phyloP scores from a whole-genome alignment of 768 basidiomycete species.

The Lactarius deliciosus region DNA sequence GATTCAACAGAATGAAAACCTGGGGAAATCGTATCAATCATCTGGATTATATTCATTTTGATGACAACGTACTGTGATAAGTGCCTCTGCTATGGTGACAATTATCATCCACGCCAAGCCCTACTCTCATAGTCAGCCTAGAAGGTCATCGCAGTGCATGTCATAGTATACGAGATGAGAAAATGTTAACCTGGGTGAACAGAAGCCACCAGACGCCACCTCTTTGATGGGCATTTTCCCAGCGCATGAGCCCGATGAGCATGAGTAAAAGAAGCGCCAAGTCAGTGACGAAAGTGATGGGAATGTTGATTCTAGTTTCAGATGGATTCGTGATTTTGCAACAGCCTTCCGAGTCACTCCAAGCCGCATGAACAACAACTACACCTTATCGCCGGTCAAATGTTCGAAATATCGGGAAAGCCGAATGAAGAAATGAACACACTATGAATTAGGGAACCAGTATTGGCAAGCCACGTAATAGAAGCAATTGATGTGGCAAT shows the following conservation, averaged over 20 bases:
- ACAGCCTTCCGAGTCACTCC: neutral
- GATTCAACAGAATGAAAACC: constrained; percentile 8
- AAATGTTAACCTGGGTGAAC: constrained; percentile 4
- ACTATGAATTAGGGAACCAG: neutral
- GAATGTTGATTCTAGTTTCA: neutral
- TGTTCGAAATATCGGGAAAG: neutral
- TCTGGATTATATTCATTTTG: neutral
- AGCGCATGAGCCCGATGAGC: constrained; percentile 14
- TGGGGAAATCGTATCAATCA: neutral
- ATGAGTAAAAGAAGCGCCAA: constrained; percentile 3
- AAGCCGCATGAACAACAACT: neutral
- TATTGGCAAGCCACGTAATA: neutral
- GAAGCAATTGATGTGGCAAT: neutral
- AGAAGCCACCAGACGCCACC: constrained; percentile 9
- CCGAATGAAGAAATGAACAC: neutral
- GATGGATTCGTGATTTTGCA: neutral
- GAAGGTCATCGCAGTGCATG: neutral
- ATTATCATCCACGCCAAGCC: constrained; percentile 4
- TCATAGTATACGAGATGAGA: neutral
- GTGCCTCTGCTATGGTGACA: constrained; percentile 3
- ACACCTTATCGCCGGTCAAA: neutral
- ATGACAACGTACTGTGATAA: neutral
- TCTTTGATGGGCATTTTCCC: neutral
- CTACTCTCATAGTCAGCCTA: neutral
- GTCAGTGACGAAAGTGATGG: constrained; percentile 2